Base-by-base conservation (phyloP, 306 rosid species). In the Malus orientalis region DNA sequence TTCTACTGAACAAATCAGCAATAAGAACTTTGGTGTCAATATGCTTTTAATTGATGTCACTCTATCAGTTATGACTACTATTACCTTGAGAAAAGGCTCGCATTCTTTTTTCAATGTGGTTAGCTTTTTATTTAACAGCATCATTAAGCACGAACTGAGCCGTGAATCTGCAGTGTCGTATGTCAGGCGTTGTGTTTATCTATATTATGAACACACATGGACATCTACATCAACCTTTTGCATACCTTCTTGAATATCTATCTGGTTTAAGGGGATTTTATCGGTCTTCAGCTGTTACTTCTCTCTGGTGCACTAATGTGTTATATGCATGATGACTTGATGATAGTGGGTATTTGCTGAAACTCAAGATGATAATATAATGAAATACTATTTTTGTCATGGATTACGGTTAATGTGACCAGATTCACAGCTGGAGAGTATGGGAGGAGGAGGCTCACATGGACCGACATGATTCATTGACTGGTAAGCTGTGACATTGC, bases 341-440 rank as follows among this genome's bases (percentile, higher is more conserved):
- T 11, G 67, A 58, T 36, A 22, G 27, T 40, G 68, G 57, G 27
- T 33, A 33, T 22, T 27, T 60, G 11, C 6, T 25, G 42, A 61
- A 74, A 16, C 15, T 3, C 19, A 44, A 69, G 58, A 27, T 33
- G 60, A 54, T 61, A 64, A 14, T 40, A 42, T 19, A 61, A 15
- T 38, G 23, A 63, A 36, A 33, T 64, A 20, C 20, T 38, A 9
- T 64, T 67, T 68, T 54, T 55, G 32, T 63, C 12, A 63, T n/a
- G 57, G 49, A 30, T 47, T 73, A 63, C 45, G 69, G 79, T 81
- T 71, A 69, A 69, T 85, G 72, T 79, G 71, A 77, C 74, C 97
- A 95, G 99, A 87, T 91, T 84, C 97, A 95, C 76, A 91, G 92
- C 81, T 95, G 99, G 99, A 89, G 99, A 85, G 85, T 23, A 67